Percentiles rank a stretch among this genome's conserved stretches.
These are phyloP conservation scores for Aspergillus thermomutatus DNA, from an alignment of 2,329 filamentous ascomycete species.

Conservation along the genomic window DNA sequence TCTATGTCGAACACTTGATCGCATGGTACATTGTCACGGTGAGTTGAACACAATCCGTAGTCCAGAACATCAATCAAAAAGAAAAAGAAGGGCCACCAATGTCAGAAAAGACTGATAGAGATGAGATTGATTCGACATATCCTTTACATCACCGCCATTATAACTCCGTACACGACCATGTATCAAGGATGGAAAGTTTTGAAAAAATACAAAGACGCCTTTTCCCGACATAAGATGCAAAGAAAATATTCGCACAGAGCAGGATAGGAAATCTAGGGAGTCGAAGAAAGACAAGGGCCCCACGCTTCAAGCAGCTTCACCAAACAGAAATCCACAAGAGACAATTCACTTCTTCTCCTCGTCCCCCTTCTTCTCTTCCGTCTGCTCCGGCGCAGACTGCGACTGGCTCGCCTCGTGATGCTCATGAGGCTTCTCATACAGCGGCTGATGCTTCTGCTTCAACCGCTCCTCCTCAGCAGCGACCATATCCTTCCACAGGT, in stretches of 20 bases:
- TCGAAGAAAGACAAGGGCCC: neutral
- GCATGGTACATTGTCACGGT: too few relatives aligned
- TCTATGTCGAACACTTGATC: neutral
- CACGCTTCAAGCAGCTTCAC: neutral
- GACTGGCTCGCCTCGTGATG: too few relatives aligned
- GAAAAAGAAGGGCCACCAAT: too few relatives aligned
- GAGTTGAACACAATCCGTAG: neutral
- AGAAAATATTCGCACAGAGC: neutral
- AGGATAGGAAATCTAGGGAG: neutral
- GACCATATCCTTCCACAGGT: slow-evolving; percentile 73
- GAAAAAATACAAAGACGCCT: neutral
- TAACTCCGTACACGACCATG: neutral
- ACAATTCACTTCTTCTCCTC: slow-evolving; percentile 6
- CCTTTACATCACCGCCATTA: neutral
- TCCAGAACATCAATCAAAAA: neutral
- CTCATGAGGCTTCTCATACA: slow-evolving; percentile 30
- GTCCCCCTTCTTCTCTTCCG: slow-evolving; percentile 1
- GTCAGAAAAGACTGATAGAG: neutral
- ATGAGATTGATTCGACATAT: neutral
- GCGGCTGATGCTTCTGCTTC: slow-evolving; percentile 39
- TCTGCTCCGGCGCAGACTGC: slow-evolving; percentile 6
- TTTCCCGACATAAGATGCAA: neutral
- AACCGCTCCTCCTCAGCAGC: slow-evolving; percentile 46
- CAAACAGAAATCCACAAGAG: neutral
- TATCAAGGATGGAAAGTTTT: neutral